Percentiles rank a stretch among this genome's conserved stretches.
Conservation (phyloP, 2,329 filamentous ascomycete genomes). For the Davidsoniella neocaledoniae region DNA sequence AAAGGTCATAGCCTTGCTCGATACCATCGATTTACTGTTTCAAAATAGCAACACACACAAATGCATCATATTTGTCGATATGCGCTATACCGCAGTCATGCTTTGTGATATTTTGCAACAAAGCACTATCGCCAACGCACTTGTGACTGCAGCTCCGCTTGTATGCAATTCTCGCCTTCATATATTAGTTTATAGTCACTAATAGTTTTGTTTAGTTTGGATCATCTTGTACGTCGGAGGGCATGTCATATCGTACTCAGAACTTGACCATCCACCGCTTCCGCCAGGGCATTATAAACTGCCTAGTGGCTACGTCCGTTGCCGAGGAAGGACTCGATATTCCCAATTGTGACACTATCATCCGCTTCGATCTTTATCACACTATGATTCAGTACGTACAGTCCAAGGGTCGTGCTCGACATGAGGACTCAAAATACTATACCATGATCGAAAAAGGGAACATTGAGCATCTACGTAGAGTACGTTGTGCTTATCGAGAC, state of each 20-base stretch:
- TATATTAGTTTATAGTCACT: constrained; percentile 17
- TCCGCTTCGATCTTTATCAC: constrained; percentile 70
- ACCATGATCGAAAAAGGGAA: constrained; percentile 70
- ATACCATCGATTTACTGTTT: constrained; percentile 48
- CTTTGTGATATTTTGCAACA: constrained; percentile 51
- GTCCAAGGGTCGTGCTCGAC: constrained; percentile 72
- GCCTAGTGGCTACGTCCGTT: constrained; percentile 49
- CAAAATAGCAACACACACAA: constrained; percentile 36
- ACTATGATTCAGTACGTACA: constrained; percentile 94
- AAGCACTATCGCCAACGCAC: constrained; percentile 33
- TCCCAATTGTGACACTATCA: constrained; percentile 48
- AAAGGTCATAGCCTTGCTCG: constrained; percentile 51
- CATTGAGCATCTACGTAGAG: constrained; percentile 34
- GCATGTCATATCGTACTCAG: constrained; percentile 57
- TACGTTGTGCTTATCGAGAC: constrained; percentile 43
- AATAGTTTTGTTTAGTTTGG: constrained; percentile 17
- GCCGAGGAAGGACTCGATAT: constrained; percentile 53
- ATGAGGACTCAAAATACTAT: constrained; percentile 60
- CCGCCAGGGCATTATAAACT: constrained; percentile 40
- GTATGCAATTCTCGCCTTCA: constrained; percentile 24
- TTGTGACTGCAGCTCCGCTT: constrained; percentile 45
- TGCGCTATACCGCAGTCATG: constrained; percentile 59
- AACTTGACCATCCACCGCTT: constrained; percentile 54
- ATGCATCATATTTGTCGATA: constrained; percentile 79
- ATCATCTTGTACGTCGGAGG: constrained; percentile 16